Conservation (phyloP, 2,329 filamentous ascomycete genomes). For the Cercospora sp. region DNA sequence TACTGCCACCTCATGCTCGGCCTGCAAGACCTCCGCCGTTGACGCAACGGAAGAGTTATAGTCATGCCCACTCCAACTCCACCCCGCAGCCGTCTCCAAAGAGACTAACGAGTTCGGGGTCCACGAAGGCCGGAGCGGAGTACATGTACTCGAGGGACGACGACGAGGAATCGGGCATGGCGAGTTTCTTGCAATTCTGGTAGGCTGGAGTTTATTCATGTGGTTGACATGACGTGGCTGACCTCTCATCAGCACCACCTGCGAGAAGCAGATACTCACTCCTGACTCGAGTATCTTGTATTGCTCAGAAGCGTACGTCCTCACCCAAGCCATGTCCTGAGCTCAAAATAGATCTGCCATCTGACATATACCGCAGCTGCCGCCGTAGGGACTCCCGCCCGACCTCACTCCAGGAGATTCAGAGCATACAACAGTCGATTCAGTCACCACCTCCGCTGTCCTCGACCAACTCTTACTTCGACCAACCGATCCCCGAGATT, state of each 20-base stretch:
- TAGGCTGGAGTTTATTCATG: constrained; percentile 34
- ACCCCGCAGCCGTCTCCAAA: constrained; percentile 17
- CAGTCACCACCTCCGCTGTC: constrained; percentile 34
- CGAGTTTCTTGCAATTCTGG: constrained; percentile 57
- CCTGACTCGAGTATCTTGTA: constrained; percentile 63
- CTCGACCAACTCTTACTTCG: constrained; percentile 30
- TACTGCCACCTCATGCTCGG: constrained; percentile 31
- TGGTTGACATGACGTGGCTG: constrained; percentile 10
- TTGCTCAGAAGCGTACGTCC: constrained; percentile 62
- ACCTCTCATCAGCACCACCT: constrained; percentile 55
- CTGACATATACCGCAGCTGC: constrained; percentile 42
- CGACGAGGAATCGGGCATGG: constrained; percentile 52
- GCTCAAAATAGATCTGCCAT: constrained; percentile 1
- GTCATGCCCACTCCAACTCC: constrained; percentile 16
- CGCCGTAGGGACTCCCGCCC: constrained; percentile 45
- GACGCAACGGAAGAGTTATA: constrained; percentile 32
- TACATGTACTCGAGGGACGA: constrained; percentile 20
- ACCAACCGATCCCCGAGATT: constrained; percentile 43
- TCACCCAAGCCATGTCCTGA: background rate
- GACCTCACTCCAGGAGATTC: constrained; percentile 26
- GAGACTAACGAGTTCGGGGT: constrained; percentile 19
- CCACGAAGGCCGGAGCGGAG: constrained; percentile 25
- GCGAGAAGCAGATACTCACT: constrained; percentile 65
- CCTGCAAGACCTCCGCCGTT: constrained; percentile 30
- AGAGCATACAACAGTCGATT: constrained; percentile 26